Evolutionary conservation across 1,284 basidiomycete genomes (phyloP).

Genomic region (Waitea zeae): DNA sequence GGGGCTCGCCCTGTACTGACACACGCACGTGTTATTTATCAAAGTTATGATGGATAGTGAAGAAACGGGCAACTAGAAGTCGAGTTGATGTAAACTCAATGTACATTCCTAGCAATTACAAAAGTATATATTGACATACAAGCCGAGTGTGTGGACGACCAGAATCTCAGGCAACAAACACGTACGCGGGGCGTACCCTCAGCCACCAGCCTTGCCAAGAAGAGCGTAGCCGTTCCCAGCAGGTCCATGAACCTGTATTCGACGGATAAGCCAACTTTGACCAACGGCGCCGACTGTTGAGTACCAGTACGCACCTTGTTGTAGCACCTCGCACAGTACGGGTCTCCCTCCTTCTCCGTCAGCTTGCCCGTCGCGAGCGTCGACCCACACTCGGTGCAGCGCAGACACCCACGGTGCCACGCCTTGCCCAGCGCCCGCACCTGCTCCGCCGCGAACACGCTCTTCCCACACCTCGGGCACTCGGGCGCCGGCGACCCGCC

Average conservation of each 20-base stretch:
- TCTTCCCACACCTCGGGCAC: conserved; percentile 39
- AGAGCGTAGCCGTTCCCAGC: conserved; percentile 58
- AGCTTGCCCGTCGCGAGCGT: conserved; percentile 47
- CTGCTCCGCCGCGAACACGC: conserved; percentile 51
- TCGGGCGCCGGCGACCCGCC: conserved; percentile 2
- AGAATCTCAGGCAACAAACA: too few species aligned
- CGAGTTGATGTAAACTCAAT: too few species aligned
- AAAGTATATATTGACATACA: too few species aligned
- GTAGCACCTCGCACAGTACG: conserved; percentile 55
- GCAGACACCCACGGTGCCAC: conserved; percentile 58
- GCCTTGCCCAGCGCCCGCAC: conserved; percentile 62
- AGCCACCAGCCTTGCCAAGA: conserved; percentile 40
- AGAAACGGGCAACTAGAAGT: too few species aligned
- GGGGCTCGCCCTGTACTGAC: too few species aligned
- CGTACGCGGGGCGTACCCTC: too few species aligned
- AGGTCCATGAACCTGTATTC: too few species aligned
- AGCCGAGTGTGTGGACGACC: too few species aligned
- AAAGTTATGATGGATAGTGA: too few species aligned
- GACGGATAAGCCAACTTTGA: too few species aligned
- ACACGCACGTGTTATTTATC: too few species aligned
- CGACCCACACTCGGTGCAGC: conserved; percentile 52
- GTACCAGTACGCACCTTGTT: conserved; percentile 38
- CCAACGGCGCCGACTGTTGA: conserved; percentile 4
- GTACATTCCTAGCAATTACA: too few species aligned
- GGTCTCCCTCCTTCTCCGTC: conserved; percentile 55